Base-by-base conservation (phyloP, 2,329 filamentous ascomycete genomes). In the Clarireedia monteithiana region DNA sequence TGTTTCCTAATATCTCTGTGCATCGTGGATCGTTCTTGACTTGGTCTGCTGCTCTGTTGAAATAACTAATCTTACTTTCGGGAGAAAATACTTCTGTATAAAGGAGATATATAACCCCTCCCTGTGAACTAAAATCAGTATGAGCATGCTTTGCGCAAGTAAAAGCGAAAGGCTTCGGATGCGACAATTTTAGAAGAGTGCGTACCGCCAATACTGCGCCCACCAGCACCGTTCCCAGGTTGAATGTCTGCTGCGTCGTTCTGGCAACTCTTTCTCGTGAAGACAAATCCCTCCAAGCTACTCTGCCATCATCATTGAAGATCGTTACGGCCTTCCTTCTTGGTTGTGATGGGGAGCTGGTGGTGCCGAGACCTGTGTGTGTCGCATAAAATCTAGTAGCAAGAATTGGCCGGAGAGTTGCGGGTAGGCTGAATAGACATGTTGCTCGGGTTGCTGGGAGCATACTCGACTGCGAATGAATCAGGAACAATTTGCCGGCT, bases 221-320 rank as follows among this genome's bases (percentile, higher is more conserved):
- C 6, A 85, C 76, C 1, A 90, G 63, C 7, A 96, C 83, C 60
- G 96, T 72, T 62, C 86, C 79, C 62, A 96, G 83, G 72, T 97
- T 96, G 75, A 95, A 86, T 15, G 86, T 88, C 71, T 96, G 92
- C 71, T 96, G 91, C 0, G 89, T 92, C 7, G 90, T 88, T 40
- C 92, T 82, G 24, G 86, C 87, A 2, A 85, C 84, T 71, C 96
- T 96, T 70, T 96, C 92, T 48, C 75, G 75, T 0, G 74, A 75
- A 0, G 85, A 90, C 2, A 97, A 79, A 54, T 94, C 78, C 3
- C 76, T 79, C 92, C 92, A 97, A 4, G 84, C 82, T 1, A 96
- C 84, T 60, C 80, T 79, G 6, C 92, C 92, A 66, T 90, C 87
- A 64, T 96, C 92, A 64, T 90, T 94, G 66, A 91, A 85, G 0